Base-by-base conservation (phyloP, 306 rosid genomes). In the Boehmeria nivea region DNA sequence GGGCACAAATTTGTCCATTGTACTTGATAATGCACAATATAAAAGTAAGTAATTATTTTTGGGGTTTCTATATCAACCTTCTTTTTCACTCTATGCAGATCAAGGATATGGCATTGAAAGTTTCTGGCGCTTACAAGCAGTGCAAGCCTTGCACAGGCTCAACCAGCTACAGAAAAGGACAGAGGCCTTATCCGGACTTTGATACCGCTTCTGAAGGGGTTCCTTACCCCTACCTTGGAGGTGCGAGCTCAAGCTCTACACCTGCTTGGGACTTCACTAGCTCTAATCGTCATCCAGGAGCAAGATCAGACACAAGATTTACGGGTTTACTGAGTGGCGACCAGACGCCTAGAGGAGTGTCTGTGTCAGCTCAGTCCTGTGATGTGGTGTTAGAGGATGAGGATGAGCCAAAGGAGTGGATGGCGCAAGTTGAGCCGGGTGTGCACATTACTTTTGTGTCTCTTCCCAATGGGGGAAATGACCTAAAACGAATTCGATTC, bases 361-460 rank as follows among this genome's bases (percentile, higher is more conserved):
- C 79, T 12, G 65, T 69, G 6, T 54, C 86, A 9, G 78, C 75
- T 2, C 76, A 64, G 61, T 72, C 69, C 1, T 63, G 68, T 72
- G 85, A 81, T 42, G 93, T 78, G 13, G 96, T 77, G 53, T 52
- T 78, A 43, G 94, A 79, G 67, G 84, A 84, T 22, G 88, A 72
- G 54, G 84, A 71, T 33, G 93, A 77, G 43, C 72, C 83, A 28
- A 78, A 75, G 72, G 84, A 75, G 80, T 93, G 99, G 99, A 72
- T 87, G 84, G 96, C 96, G n/a, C 95, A 93, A 52, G 96, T 83
- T 46, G 99, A 93, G 69, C 99, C 99, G 3, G 99, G 99, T 0
- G 83, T 93, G 65, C 83, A 77, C 66, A 79, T 93, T 38, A 81
- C 88, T 51, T 87, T 93, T 43, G 81, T 82, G 49, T 73, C 99